Evolutionary conservation across 306 rosid genomes (phyloP).

Genomic region (Prosopis cineraria): DNA sequence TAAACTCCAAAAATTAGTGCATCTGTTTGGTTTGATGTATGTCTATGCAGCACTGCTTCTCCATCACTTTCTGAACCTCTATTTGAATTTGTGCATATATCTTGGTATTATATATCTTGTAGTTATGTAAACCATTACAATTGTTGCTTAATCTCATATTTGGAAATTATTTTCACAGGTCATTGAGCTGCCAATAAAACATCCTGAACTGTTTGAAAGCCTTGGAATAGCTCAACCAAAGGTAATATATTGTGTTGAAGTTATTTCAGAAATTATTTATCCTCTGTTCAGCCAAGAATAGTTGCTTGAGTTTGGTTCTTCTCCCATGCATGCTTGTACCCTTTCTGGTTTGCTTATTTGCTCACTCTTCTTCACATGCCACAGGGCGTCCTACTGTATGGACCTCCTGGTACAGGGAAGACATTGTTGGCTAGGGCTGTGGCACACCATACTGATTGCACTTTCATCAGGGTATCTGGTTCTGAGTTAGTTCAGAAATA

Average conservation of each 20-base stretch:
- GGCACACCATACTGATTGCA: constrained; percentile 98
- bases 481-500: constrained; percentile 97
- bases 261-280: neutral
- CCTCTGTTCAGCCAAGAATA: neutral
- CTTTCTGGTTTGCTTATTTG: constrained; percentile 18
- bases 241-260: constrained; percentile 52
- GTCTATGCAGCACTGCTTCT: too few relatives aligned
- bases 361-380: constrained; percentile 27
- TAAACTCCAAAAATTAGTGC: constrained; percentile 12
- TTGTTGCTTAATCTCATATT: constrained; percentile 17
- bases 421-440: constrained; percentile 99
- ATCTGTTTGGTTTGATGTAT: neutral
- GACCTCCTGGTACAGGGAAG: constrained; percentile 99
- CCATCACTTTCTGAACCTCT: too few relatives aligned
- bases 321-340: constrained; percentile 4
- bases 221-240: constrained; percentile 99
- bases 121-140: neutral
- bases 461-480: constrained; percentile 98
- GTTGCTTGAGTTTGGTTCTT: neutral
- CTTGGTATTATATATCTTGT: neutral
- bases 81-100: neutral
- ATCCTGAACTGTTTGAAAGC: constrained; percentile 97
- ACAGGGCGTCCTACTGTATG: constrained; percentile 92
- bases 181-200: constrained; percentile 96
- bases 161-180: constrained; percentile 56